phyloP scores from a whole-genome alignment of 352 stramenopile genomes.

The Phytophthora cajani region DNA sequence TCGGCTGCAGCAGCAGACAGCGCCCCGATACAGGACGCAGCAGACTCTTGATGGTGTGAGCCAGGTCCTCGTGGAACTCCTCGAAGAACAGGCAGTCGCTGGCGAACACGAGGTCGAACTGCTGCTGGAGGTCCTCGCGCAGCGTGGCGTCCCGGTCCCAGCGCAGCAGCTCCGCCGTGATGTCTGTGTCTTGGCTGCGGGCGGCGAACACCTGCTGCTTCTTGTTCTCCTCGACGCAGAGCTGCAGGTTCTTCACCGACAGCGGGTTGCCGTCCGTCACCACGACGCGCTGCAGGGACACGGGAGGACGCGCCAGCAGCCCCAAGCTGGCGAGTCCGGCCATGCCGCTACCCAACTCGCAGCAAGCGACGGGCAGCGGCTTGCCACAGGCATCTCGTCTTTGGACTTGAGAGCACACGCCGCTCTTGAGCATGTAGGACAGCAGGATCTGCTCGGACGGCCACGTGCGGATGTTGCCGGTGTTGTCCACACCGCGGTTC shows the following conservation, averaged over 20 bases:
- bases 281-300: slow-evolving; percentile 52
- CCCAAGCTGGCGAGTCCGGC: slow-evolving; percentile 72
- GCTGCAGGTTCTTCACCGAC: slow-evolving; percentile 68
- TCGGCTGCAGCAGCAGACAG: slow-evolving; percentile 81
- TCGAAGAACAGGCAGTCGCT: slow-evolving; percentile 91
- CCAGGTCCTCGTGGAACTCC: slow-evolving; percentile 83
- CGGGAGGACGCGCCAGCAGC: slow-evolving; percentile 54
- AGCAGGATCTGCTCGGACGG: slow-evolving; percentile 82
- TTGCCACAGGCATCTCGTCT: background rate
- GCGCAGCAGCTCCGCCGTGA: slow-evolving; percentile 57
- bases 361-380: slow-evolving; percentile 46
- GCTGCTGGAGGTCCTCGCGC: slow-evolving; percentile 36
- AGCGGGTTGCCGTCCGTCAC: slow-evolving; percentile 82
- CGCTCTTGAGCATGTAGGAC: slow-evolving; percentile 58
- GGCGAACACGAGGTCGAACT: slow-evolving; percentile 84
- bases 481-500: slow-evolving; percentile 88
- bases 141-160: slow-evolving; percentile 65
- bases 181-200: background rate
- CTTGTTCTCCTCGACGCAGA: slow-evolving; percentile 68
- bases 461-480: slow-evolving; percentile 89
- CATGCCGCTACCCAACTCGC: slow-evolving; percentile 83
- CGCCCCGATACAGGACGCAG: slow-evolving; percentile 46
- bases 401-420: slow-evolving; percentile 39
- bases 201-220: slow-evolving; percentile 26
- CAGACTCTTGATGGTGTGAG: slow-evolving; percentile 67